Conservation (phyloP, 2,329 filamentous ascomycete species). For the Ceratocystis smalleyi region DNA sequence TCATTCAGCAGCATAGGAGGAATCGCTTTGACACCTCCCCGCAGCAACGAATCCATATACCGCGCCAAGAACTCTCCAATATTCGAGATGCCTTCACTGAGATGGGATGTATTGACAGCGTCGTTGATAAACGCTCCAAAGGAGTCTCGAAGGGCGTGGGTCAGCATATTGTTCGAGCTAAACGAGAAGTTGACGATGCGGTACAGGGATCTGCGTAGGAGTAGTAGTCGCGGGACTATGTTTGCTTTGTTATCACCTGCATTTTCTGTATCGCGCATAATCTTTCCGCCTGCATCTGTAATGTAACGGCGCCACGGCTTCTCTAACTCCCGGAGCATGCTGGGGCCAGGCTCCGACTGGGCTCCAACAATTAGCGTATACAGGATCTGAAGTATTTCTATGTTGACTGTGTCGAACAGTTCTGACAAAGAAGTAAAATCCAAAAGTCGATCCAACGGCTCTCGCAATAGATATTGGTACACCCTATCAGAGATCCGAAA, state of each 20-base stretch:
- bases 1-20: slow-evolving; percentile 53
- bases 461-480: slow-evolving; percentile 54
- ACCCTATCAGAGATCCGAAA: slow-evolving; percentile 57
- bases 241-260: slow-evolving; percentile 67
- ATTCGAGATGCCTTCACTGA: slow-evolving; percentile 75
- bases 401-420: slow-evolving; percentile 55
- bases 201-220: slow-evolving; percentile 67
- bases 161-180: slow-evolving; percentile 57
- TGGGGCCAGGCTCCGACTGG: slow-evolving; percentile 32
- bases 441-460: slow-evolving; percentile 51
- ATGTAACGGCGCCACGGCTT: slow-evolving; percentile 68
- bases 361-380: slow-evolving; percentile 53
- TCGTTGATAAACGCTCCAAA: slow-evolving; percentile 92
- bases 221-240: slow-evolving; percentile 73
- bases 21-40: slow-evolving; percentile 72
- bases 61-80: slow-evolving; percentile 98
- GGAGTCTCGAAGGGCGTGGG: slow-evolving; percentile 64
- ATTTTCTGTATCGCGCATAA: slow-evolving; percentile 65
- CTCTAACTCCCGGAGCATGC: slow-evolving; percentile 54
- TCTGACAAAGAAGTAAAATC: slow-evolving; percentile 52
- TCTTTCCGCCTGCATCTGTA: slow-evolving; percentile 52
- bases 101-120: slow-evolving; percentile 53
- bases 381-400: slow-evolving; percentile 55
- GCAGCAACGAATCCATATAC: slow-evolving; percentile 77
- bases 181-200: slow-evolving; percentile 64